Evolutionary conservation across 2,329 filamentous ascomycete species (phyloP), one percentile per base, ranked within the genome.

Genomic region (Microcyclospora tardicrescens): DNA sequence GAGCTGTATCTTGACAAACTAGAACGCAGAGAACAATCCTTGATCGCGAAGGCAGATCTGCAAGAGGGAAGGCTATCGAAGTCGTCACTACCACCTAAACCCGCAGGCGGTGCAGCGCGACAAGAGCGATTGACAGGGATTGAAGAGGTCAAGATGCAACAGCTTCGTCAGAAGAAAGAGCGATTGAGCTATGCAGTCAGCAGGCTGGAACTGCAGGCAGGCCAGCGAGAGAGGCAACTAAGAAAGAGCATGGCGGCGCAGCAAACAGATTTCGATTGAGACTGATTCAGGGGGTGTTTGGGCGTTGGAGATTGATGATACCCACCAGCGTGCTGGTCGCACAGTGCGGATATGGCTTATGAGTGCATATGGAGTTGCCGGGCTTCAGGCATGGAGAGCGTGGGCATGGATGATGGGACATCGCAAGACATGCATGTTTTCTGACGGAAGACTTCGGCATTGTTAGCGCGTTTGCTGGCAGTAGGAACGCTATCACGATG

Each of bases 171-270:
- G 66, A 81, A 85, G 62, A 89, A 84, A 61, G 85, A 93, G 61
- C 75, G 84, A 36, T 63, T 94, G 50, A 79, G 83, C 57, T 94
- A 93, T 65, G 81, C 84, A 19, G 84, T 94, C 13, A 84, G 91
- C 57, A 72, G 86, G 43, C 61, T 95, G 47, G 84, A 91, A 66
- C 57, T 94, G 52, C 84, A 94, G 64, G 81, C 84, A n/a, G 71
- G 77, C 50, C 86, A 94, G 62, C 64, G 72, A 56, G 73, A 83
- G 60, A 69, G 79, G 49, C 78, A 83, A 55, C 59, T 84, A 62
- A 71, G 79, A 57, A 82, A 79, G 72, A 82, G 77, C 57, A 79
- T 82, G 73, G 77, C 77, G 44, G 69, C 70, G 30, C 49, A 49
- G 33, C 19, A 46, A 39, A 47, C 34, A 33, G 14, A 29, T 10